Evolutionary conservation across 495 filamentous ascomycete genomes (phyloP).

Genomic region (Copromyces sp.): DNA sequence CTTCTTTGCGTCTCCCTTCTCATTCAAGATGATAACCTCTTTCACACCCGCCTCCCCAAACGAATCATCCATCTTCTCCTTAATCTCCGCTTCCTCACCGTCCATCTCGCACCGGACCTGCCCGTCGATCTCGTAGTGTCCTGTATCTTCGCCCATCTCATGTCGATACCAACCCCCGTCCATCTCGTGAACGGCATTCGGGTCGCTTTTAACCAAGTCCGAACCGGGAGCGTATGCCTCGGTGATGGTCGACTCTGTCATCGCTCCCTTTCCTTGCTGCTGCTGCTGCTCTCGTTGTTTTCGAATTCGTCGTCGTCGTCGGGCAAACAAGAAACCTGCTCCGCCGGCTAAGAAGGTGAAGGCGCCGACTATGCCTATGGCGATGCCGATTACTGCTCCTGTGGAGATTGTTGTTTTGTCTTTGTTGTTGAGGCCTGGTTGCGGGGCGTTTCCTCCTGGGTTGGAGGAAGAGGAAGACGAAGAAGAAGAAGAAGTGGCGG

Average conservation of each 20-base stretch:
- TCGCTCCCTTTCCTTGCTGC: neutral
- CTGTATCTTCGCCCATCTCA: constrained; percentile 14
- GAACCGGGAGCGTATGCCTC: neutral
- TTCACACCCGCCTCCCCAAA: neutral
- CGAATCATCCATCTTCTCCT: neutral
- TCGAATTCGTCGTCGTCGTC: neutral
- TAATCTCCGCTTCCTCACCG: neutral
- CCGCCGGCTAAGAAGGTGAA: constrained; percentile 2
- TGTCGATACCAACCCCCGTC: constrained; percentile 13
- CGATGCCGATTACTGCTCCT: constrained; percentile 3
- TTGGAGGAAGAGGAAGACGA: neutral
- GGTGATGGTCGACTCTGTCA: neutral
- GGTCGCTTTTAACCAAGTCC: neutral
- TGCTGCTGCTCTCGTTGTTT: neutral
- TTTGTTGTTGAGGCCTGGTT: neutral
- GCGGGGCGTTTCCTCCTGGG: neutral
- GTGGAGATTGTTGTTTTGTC: neutral
- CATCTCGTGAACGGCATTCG: constrained; percentile 12
- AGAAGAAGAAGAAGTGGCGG: neutral
- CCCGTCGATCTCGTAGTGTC: constrained; percentile 18
- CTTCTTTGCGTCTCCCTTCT: neutral
- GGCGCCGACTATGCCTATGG: constrained; percentile 5
- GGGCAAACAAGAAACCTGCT: constrained; percentile 5
- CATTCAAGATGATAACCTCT: neutral
- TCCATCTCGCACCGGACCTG: constrained; percentile 8